Percentiles rank a stretch among this genome's conserved stretches.
These are phyloP conservation scores for Neopestalotiopsis clavispora DNA, from an alignment of 2,329 filamentous ascomycete species.

Conservation along the genomic window DNA sequence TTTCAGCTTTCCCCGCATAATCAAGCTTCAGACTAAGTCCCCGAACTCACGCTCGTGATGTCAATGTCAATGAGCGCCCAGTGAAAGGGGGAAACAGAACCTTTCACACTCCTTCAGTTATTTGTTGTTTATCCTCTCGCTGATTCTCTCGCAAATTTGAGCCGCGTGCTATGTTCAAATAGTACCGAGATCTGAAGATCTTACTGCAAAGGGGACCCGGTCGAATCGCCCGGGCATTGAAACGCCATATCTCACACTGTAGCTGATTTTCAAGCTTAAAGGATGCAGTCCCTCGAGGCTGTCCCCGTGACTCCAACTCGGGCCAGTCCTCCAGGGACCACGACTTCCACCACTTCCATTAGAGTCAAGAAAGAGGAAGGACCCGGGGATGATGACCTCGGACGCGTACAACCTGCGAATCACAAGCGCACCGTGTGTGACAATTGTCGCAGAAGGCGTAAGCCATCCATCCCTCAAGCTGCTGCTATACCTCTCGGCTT, in stretches of 20 bases:
- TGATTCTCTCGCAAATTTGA: neutral
- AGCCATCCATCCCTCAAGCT: conserved; percentile 23
- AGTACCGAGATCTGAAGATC: neutral
- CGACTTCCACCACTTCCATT: conserved; percentile 4
- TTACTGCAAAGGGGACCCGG: neutral
- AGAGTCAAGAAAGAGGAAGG: conserved; percentile 14
- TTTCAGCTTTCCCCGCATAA: conserved; percentile 2
- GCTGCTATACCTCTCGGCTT: neutral
- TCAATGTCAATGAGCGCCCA: neutral
- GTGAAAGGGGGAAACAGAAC: neutral
- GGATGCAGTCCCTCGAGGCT: conserved; percentile 6
- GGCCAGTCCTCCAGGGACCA: neutral
- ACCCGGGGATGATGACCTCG: neutral
- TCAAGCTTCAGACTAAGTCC: conserved; percentile 1
- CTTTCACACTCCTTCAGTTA: neutral
- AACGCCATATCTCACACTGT: neutral
- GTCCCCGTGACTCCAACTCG: neutral
- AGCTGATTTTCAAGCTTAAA: neutral
- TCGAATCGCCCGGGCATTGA: neutral
- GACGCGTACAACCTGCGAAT: conserved; percentile 15
- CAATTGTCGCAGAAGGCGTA: conserved; percentile 49
- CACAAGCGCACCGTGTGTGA: conserved; percentile 48
- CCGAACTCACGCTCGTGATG: neutral
- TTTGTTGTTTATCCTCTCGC: neutral
- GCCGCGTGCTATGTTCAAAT: neutral